Base-by-base conservation (phyloP, 1,284 basidiomycete species). In the Apiotrichum mycotoxinovorans region DNA sequence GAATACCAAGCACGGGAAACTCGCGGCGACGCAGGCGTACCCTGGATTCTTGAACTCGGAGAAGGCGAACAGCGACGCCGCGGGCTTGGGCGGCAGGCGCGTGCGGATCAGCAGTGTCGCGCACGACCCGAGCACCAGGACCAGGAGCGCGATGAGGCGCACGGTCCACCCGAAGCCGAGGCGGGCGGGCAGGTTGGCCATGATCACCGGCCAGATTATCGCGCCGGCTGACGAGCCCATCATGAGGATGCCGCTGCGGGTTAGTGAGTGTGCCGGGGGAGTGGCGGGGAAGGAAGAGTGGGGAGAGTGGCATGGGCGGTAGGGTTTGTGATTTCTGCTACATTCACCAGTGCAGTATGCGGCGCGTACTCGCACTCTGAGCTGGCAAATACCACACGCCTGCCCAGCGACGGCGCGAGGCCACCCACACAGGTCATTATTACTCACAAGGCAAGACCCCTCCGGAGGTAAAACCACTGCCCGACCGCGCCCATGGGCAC, bases 131-230 rank as follows among this genome's bases (percentile, higher is more conserved):
- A 66, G 56, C 18, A 64, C 7, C 22, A 58, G 53, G 42, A 64
- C 51, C 37, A 71, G 63, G 9, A 74, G 60, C 3, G 69, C 71
- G 45, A 74, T 72, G 10, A 73, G 38, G 18, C 72, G 65, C 37
- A 65, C 59, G 2, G 71, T 72, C 72, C 72, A 74, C 1, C 60
- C 63, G 49, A 71, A 74, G 35, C 71, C 71, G 56, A 74, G 65
- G 34, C 51, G 51, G 20, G 64, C 57, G 3, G 72, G 71, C 7
- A 69, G 60, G 52, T 73, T 71, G 30, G 72, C 70, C 33, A 71
- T 57, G 37, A 75, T 63, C 7, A 69, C 49, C 9, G 72, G 73
- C 72, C 72, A 75, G 23, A 69, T 52, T 34, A 71, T 66, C 0
- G 73, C 67, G 12, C 73, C 73, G 4, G 63, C 45, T 8, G 66